Conservation (phyloP, 2,329 filamentous ascomycete genomes). For the Colletotrichum tropicicola region DNA sequence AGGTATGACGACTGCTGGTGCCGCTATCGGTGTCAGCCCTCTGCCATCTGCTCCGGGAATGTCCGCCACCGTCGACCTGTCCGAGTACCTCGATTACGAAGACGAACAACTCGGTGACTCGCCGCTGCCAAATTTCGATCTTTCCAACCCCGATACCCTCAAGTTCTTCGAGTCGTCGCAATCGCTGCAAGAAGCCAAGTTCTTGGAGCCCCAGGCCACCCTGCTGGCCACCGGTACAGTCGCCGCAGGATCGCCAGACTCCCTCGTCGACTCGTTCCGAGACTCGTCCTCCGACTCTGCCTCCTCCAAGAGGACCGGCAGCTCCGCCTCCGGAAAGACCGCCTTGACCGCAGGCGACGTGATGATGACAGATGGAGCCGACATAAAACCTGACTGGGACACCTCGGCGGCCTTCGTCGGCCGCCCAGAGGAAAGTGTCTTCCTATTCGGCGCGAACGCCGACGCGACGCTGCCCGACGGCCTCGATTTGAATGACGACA, state of each 20-base stretch:
- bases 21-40: conserved; percentile 43
- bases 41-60: conserved; percentile 48
- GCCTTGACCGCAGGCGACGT: conserved; percentile 50
- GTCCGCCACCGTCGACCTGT: conserved; percentile 37
- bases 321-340: conserved; percentile 55
- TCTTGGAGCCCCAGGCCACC: conserved; percentile 27
- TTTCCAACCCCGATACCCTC: conserved; percentile 47
- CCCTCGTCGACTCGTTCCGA: conserved; percentile 51
- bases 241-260: conserved; percentile 50
- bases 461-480: conserved; percentile 38
- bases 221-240: conserved; percentile 36
- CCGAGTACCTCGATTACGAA: conserved; percentile 47
- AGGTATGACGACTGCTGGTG: conserved; percentile 35
- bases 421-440: conserved; percentile 45
- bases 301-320: conserved; percentile 56
- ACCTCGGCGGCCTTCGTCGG: conserved; percentile 40
- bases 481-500: conserved; percentile 47
- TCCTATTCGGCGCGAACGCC: conserved; percentile 42
- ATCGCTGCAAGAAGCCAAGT: conserved; percentile 25
- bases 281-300: conserved; percentile 64
- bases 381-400: conserved; percentile 54
- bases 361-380: conserved; percentile 52
- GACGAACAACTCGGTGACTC: conserved; percentile 46
- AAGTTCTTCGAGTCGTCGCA: conserved; percentile 40
- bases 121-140: conserved; percentile 40